phyloP scores from a whole-genome alignment of 1,284 basidiomycete genomes.

The Tremellales sp. region DNA sequence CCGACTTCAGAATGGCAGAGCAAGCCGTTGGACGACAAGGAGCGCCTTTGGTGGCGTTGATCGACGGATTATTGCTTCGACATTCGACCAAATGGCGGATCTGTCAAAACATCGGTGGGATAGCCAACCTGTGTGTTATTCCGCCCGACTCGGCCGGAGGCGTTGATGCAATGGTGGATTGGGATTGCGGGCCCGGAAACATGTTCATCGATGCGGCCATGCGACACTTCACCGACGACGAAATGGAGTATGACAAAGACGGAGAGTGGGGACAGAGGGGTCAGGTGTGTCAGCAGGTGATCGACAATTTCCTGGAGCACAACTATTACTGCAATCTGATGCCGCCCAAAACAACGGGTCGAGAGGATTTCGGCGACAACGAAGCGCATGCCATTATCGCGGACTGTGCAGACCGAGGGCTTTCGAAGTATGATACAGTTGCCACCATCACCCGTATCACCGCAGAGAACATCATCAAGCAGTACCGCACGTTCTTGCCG shows the following conservation, averaged over 20 bases:
- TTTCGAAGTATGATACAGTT: constrained; percentile 4
- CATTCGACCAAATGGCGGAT: constrained; percentile 5
- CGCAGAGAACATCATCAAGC: constrained; percentile 8
- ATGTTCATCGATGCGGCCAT: constrained; percentile 15
- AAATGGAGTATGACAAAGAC: constrained; percentile 9
- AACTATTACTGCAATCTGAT: constrained; percentile 1
- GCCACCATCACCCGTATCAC: constrained; percentile 16
- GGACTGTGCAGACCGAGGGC: constrained; percentile 1
- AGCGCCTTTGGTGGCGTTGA: constrained; percentile 10
- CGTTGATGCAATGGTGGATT: constrained; percentile 6
- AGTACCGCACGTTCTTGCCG: constrained; percentile 7
- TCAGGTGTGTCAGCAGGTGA: constrained; percentile 3
- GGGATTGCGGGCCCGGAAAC: constrained; percentile 13
- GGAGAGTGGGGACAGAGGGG: constrained; percentile 5
- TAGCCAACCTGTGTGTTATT: constrained; percentile 12
- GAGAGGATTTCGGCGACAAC: constrained; percentile 10
- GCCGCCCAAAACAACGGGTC: constrained; percentile 12
- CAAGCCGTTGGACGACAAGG: constrained; percentile 12
- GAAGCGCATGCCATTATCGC: constrained; percentile 2
- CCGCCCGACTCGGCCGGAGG: background rate
- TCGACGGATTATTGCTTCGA: constrained; percentile 10
- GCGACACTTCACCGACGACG: constrained; percentile 5
- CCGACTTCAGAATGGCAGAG: constrained; percentile 14
- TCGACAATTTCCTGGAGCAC: constrained; percentile 5
- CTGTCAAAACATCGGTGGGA: constrained; percentile 20